These are phyloP conservation scores for Aechmea fasciata DNA, from an alignment of 176 grass and related monocot genomes.

Conservation along the genomic window DNA sequence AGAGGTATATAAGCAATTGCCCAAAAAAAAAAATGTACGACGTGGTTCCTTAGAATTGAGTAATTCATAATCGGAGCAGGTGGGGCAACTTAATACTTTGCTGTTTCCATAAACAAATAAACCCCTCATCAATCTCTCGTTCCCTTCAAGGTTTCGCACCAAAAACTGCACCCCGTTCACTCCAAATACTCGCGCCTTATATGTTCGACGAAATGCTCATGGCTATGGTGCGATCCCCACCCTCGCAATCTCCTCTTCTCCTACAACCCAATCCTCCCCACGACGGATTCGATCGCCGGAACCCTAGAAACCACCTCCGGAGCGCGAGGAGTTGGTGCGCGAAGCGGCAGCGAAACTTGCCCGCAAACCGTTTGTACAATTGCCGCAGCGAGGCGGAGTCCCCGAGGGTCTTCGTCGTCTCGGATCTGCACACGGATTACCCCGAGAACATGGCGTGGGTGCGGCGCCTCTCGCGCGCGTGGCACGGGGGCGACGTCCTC, in stretches of 20 bases:
- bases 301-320: slow-evolving; percentile 2
- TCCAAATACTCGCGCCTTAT: not conserved
- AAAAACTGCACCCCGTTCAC: not conserved
- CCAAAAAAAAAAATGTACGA: too few relatives aligned
- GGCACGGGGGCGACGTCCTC: slow-evolving; percentile 47
- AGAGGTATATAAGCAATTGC: too few relatives aligned
- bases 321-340: not conserved
- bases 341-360: slow-evolving; percentile 18
- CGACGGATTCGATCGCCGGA: not conserved
- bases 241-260: not conserved
- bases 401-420: slow-evolving; percentile 72
- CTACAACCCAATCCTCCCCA: not conserved
- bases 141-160: too few relatives aligned
- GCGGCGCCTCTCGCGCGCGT: slow-evolving; percentile 35
- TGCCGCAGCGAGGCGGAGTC: slow-evolving; percentile 16
- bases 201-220: not conserved
- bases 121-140: too few relatives aligned
- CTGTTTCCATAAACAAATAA: too few relatives aligned
- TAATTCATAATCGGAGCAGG: too few relatives aligned
- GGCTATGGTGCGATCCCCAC: slow-evolving; percentile 4
- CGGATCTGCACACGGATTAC: slow-evolving; percentile 90
- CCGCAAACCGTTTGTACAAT: slow-evolving; percentile 23
- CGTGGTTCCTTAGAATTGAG: too few relatives aligned
- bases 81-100: too few relatives aligned
- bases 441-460: slow-evolving; percentile 98